Base-by-base conservation (phyloP, 345 rosid species). In the Xanthoceras sorbifolium region DNA sequence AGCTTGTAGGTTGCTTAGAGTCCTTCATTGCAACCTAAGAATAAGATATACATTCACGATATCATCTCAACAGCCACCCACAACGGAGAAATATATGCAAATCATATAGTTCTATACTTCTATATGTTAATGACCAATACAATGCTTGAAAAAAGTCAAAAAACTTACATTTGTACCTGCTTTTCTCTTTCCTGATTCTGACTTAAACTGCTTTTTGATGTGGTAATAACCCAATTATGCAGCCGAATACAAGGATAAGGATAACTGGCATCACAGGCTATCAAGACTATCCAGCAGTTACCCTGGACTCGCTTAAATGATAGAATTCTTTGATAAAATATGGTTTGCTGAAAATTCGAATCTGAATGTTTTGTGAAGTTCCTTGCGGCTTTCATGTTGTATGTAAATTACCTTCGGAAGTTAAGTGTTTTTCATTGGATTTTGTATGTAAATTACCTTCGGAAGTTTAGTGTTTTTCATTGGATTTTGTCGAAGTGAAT, bases 181-280 rank as follows among this genome's bases (percentile, higher is more conserved):
- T 34, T 59, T 28, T 66, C 29, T 64, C 22, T 40, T 22, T 22
- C 42, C 6, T 48, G 26, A 1, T 44, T 46, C 63, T 65, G 31
- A n/a, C 28, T 50, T 68, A 9, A 40, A n/a, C 34, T 71, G 12
- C 25, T 74, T 52, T 72, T 52, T 72, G 40, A 26, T 31, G 20
- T 61, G 42, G 22, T 80, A 72, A 0, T 54, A 69, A 29, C 28
- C 79, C 57, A 42, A 52, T 69, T 18, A 40, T 88, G 85, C 92
- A 92, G 98, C 98, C 97, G 72, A 94, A 92, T 83, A 91, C 97
- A 9, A 82, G 95, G 72, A 89, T 94, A 75, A 86, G 90, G 90
- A 92, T 94, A 70, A 91, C 88, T 23, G 90, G 95, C 78, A 91
- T 94, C 83, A 85, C 93, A 32, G 97, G 97, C 75, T 94, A 88